Percentiles rank a stretch among this genome's conserved stretches.
Evolutionary conservation across 441 rosid species (phyloP).

Genomic region (Macaranga tanarius): DNA sequence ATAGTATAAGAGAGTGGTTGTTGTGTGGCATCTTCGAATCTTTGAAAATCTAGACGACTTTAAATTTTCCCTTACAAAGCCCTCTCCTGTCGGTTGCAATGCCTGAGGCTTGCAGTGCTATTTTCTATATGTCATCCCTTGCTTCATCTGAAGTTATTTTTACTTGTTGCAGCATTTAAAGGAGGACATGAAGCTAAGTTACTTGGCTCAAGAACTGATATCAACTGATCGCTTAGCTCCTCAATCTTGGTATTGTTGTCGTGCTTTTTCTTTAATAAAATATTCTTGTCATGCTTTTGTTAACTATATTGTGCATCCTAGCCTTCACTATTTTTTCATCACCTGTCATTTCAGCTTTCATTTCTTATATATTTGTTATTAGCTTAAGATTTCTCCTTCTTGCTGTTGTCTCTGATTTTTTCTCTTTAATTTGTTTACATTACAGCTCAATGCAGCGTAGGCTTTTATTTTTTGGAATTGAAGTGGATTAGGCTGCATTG

Average conservation of each 20-base stretch:
- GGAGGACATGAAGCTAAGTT: conserved; percentile 97
- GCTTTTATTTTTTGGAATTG: neutral
- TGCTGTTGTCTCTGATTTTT: neutral
- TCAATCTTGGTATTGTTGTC: conserved; percentile 74
- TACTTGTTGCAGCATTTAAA: conserved; percentile 75
- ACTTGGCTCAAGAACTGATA: conserved; percentile 88
- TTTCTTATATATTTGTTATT: neutral
- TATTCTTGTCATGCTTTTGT: conserved; percentile 32
- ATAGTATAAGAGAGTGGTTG: neutral
- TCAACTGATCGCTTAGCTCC: conserved; percentile 96
- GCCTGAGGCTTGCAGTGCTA: conserved; percentile 6
- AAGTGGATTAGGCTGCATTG: neutral
- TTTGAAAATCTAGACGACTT: neutral
- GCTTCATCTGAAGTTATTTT: conserved; percentile 18
- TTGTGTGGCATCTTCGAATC: neutral
- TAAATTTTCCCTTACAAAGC: neutral
- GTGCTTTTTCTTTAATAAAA: conserved; percentile 7
- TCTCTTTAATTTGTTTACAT: neutral
- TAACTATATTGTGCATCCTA: conserved; percentile 7
- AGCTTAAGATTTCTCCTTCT: neutral
- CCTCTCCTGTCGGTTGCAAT: neutral
- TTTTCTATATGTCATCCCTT: conserved; percentile 12
- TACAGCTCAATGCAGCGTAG: too few relatives aligned
- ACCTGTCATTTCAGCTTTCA: neutral
- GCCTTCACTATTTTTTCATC: neutral